phyloP scores from a whole-genome alignment of 78 protist genomes.

The Isochrysis galbana region DNA sequence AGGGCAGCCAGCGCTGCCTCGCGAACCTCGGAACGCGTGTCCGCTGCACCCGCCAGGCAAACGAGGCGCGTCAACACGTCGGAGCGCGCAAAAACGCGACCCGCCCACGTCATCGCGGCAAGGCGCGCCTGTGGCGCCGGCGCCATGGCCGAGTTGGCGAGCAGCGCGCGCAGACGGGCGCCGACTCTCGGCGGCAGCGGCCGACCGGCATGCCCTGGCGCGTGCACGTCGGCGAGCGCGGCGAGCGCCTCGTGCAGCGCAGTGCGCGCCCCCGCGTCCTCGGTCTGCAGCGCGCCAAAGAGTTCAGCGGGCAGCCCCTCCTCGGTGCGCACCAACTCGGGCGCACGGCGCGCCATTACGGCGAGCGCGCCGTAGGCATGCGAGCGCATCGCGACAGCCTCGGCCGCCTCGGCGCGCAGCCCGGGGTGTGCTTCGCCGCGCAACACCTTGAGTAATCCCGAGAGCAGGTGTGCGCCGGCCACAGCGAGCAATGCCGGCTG shows the following conservation, averaged over 20 bases:
- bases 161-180: not conserved
- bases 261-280: not conserved
- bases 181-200: not conserved
- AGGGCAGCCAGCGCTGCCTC: not conserved
- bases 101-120: not conserved
- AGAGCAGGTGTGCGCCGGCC: conserved; percentile 5
- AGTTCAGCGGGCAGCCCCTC: not conserved
- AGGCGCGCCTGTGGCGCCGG: not conserved
- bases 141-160: not conserved
- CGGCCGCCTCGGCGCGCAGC: not conserved
- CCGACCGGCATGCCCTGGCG: not conserved
- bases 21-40: not conserved
- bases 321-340: not conserved
- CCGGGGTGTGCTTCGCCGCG: not conserved
- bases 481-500: not conserved
- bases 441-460: not conserved
- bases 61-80: not conserved
- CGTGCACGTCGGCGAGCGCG: conserved; percentile 5
- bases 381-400: not conserved
- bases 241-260: conserved; percentile 21
- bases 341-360: not conserved
- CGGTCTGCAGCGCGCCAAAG: not conserved
- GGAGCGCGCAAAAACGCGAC: not conserved
- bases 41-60: not conserved
- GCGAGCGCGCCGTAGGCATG: not conserved